Evolutionary conservation across 1,284 basidiomycete genomes (phyloP).

Genomic region (Ustilago nuda): DNA sequence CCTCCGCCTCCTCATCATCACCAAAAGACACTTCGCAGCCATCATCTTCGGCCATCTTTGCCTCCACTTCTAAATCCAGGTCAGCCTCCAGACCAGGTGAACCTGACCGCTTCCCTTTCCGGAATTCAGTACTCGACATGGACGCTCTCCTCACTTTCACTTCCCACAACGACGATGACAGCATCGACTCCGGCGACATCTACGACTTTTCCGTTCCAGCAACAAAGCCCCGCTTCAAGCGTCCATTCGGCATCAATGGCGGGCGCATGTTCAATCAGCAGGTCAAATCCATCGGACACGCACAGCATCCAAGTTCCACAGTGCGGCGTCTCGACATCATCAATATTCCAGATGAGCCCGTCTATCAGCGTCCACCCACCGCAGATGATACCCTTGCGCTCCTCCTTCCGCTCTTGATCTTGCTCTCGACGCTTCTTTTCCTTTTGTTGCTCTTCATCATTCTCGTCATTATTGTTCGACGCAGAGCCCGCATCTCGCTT

Average conservation of each 20-base stretch:
- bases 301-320: conserved; percentile 38
- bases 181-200: conserved; percentile 10
- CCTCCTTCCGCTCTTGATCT: conserved; percentile 76
- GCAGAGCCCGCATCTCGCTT: conserved; percentile 72
- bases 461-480: conserved; percentile 61
- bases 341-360: conserved; percentile 34
- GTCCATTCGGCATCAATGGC: conserved; percentile 39
- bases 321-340: conserved; percentile 29
- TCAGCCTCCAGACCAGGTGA: conserved; percentile 9
- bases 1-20: conserved; percentile 21
- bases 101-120: conserved; percentile 17
- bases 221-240: conserved; percentile 34
- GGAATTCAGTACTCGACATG: conserved; percentile 44
- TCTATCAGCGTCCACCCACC: conserved; percentile 44
- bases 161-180: conserved; percentile 5
- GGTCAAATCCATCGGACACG: conserved; percentile 42
- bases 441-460: conserved; percentile 72
- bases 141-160: conserved; percentile 39
- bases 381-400: conserved; percentile 58
- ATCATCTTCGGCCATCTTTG: conserved; percentile 12
- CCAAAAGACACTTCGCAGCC: conserved; percentile 15
- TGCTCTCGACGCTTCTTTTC: conserved; percentile 90
- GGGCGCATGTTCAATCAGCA: conserved; percentile 45
- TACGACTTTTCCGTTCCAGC: conserved; percentile 15
- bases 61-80: conserved; percentile 31